phyloP scores from a whole-genome alignment of 108 stramenopile species.

The Licmophora abbreviata region DNA sequence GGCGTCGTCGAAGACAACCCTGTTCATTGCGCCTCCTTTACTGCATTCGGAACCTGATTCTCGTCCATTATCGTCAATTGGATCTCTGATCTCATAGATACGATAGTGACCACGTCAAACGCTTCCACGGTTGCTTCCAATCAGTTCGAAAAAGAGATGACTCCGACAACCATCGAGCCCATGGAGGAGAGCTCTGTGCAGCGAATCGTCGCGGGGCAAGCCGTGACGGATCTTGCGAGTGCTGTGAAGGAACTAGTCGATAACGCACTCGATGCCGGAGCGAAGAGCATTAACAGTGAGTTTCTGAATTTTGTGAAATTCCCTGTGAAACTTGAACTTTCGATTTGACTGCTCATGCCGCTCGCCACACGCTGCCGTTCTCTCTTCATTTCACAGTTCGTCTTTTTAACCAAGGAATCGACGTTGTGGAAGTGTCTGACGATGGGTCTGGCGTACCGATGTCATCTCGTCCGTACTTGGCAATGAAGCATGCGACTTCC shows the following conservation, averaged over 20 bases:
- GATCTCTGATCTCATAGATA: no score
- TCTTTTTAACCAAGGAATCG: slow-evolving; percentile 65
- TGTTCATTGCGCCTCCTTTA: no score
- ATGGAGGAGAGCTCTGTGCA: slow-evolving; percentile 32
- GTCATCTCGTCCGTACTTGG: slow-evolving; percentile 45
- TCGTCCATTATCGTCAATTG: no score
- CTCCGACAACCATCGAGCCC: slow-evolving; percentile 16
- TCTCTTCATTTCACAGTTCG: slow-evolving; percentile 30
- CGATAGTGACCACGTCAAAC: no score
- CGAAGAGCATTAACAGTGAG: slow-evolving; percentile 63
- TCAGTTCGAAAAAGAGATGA: no score
- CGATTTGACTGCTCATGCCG: neutral
- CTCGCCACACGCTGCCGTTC: neutral
- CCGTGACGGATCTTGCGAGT: slow-evolving; percentile 67
- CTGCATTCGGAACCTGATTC: no score
- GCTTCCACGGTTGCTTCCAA: no score
- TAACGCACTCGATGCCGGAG: slow-evolving; percentile 82
- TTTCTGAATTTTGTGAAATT: slow-evolving; percentile 4
- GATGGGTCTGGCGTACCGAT: slow-evolving; percentile 75
- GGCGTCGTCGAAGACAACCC: no score
- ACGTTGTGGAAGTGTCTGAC: slow-evolving; percentile 80
- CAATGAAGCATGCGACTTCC: slow-evolving; percentile 76
- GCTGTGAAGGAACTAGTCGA: slow-evolving; percentile 90
- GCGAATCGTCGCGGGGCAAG: slow-evolving; percentile 84
- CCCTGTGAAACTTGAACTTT: slow-evolving; percentile 3